Conservation (phyloP, 164 flowering plant genomes). For the Aristolochia californica region DNA sequence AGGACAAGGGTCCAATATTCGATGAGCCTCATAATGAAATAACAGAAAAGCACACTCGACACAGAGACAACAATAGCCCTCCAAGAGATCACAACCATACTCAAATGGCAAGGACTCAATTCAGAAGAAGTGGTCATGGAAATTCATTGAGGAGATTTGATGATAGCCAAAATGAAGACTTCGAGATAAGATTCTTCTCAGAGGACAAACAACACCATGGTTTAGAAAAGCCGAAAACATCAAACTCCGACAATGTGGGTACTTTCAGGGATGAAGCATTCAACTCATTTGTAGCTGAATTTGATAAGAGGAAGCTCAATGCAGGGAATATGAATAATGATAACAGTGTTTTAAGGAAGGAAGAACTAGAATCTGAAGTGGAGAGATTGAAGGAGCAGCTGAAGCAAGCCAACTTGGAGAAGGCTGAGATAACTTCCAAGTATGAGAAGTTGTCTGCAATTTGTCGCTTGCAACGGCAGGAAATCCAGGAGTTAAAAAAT, state of each 20-base stretch:
- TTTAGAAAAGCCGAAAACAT: slow-evolving; percentile 23
- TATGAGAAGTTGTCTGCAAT: slow-evolving; percentile 87
- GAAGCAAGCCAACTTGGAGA: slow-evolving; percentile 53
- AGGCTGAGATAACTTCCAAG: slow-evolving; percentile 71
- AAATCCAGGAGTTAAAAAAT: slow-evolving; percentile 87
- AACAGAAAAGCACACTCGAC: slow-evolving; percentile 19
- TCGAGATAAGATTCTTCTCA: slow-evolving; percentile 38
- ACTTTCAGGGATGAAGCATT: slow-evolving; percentile 42
- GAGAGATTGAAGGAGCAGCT: slow-evolving; percentile 66
- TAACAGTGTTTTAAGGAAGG: slow-evolving; percentile 26
- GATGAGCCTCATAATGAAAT: slow-evolving; percentile 34
- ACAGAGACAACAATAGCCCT: slow-evolving; percentile 17
- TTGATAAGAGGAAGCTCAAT: slow-evolving; percentile 47
- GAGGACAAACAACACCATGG: slow-evolving; percentile 20
- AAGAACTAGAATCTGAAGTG: slow-evolving; percentile 49
- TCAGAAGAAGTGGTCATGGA: slow-evolving; percentile 21
- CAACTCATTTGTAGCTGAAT: slow-evolving; percentile 75
- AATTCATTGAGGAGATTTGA: slow-evolving; percentile 19
- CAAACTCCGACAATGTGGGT: slow-evolving; percentile 25
- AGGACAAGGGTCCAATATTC: slow-evolving; percentile 42
- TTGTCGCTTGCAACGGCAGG: slow-evolving; percentile 91
- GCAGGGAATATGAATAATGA: slow-evolving; percentile 9
- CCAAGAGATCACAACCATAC: slow-evolving; percentile 18
- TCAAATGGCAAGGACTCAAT: slow-evolving; percentile 12
- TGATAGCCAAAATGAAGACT: slow-evolving; percentile 34